Percentiles rank a stretch among this genome's conserved stretches.
Conservation (phyloP, 305 asterid genomes). For the Solanum chacoense region DNA sequence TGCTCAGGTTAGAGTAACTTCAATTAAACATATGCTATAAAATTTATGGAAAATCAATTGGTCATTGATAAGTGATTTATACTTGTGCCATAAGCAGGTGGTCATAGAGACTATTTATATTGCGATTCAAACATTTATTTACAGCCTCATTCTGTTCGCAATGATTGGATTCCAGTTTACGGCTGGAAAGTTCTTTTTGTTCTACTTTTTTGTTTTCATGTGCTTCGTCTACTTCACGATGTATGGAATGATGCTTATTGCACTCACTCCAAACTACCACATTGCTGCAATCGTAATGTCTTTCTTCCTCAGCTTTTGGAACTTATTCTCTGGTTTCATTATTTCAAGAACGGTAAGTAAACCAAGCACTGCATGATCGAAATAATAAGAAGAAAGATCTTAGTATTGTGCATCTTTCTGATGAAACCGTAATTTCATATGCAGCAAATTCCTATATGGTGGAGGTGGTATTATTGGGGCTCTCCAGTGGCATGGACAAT, state of each 20-base stretch:
- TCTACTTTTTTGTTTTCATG: slow-evolving; percentile 78
- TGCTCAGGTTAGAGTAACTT: slow-evolving; percentile 52
- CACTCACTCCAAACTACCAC: slow-evolving; percentile 84
- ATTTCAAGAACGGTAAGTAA: slow-evolving; percentile 69
- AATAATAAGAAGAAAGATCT: not conserved
- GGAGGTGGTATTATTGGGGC: slow-evolving; percentile 99
- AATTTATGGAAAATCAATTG: not conserved
- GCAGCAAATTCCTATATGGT: slow-evolving; percentile 94
- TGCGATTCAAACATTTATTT: slow-evolving; percentile 55
- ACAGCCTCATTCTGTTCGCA: slow-evolving; percentile 64
- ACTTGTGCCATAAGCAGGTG: slow-evolving; percentile 32
- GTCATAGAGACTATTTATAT: slow-evolving; percentile 65
- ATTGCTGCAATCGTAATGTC: slow-evolving; percentile 86
- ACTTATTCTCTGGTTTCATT: slow-evolving; percentile 80
- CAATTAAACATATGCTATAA: not conserved
- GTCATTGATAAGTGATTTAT: not conserved
- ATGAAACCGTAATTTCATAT: not conserved
- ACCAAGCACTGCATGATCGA: not conserved
- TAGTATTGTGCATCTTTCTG: not conserved
- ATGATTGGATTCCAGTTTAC: slow-evolving; percentile 89
- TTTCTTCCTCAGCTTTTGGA: slow-evolving; percentile 97
- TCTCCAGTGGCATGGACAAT: slow-evolving; percentile 93
- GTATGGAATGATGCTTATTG: slow-evolving; percentile 95
- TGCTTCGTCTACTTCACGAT: slow-evolving; percentile 77
- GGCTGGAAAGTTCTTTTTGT: slow-evolving; percentile 60